Percentiles rank a stretch among this genome's conserved stretches.
phyloP scores from a whole-genome alignment of 805 yeast genomes.

The Alloascoidea africana region DNA sequence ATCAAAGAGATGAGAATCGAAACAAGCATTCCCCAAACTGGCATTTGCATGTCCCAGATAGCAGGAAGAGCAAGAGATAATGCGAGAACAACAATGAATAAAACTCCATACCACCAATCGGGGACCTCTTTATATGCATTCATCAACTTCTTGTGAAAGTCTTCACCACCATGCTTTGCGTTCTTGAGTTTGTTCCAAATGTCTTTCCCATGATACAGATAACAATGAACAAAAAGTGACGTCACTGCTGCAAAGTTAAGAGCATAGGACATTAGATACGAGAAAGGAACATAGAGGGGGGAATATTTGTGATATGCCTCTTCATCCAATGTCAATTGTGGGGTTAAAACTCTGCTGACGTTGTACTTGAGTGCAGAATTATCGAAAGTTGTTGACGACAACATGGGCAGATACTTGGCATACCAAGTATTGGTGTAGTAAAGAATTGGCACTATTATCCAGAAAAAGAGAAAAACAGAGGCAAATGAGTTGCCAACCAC shows the following conservation, averaged over 20 bases:
- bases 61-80: slow-evolving; percentile 23
- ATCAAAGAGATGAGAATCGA: slow-evolving; percentile 35
- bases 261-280: slow-evolving; percentile 41
- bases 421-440: slow-evolving; percentile 42
- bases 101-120: slow-evolving; percentile 49
- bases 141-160: slow-evolving; percentile 36
- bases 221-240: slow-evolving; percentile 35
- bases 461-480: slow-evolving; percentile 33
- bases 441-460: slow-evolving; percentile 32
- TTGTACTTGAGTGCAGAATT: slow-evolving; percentile 29
- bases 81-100: slow-evolving; percentile 26
- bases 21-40: slow-evolving; percentile 49
- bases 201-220: slow-evolving; percentile 35
- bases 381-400: slow-evolving; percentile 33
- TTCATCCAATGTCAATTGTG: slow-evolving; percentile 25
- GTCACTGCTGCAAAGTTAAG: slow-evolving; percentile 38
- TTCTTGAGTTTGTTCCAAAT: slow-evolving; percentile 26
- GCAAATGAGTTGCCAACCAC: slow-evolving; percentile 24
- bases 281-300: slow-evolving; percentile 42
- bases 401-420: slow-evolving; percentile 45
- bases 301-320: slow-evolving; percentile 36
- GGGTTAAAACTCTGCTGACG: slow-evolving; percentile 29
- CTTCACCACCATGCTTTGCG: slow-evolving; percentile 27
- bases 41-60: slow-evolving; percentile 34
- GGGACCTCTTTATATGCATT: slow-evolving; percentile 51